phyloP scores from a whole-genome alignment of 805 yeast species.

The Suhomyces canberraensis region DNA sequence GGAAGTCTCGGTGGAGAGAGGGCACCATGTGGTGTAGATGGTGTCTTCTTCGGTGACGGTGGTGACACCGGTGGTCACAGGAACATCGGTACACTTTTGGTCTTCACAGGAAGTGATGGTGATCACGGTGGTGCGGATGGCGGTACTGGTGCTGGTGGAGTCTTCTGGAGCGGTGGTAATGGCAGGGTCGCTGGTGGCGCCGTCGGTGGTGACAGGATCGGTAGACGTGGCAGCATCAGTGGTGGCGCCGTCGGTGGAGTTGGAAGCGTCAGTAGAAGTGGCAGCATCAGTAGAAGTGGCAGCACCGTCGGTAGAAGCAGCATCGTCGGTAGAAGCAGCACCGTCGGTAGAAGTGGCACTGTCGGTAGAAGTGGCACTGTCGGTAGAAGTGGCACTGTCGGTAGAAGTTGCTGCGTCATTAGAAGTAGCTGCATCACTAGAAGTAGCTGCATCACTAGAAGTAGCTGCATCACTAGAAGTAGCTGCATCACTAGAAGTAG shows the following conservation, averaged over 20 bases:
- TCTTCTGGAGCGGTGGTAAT: conserved; percentile 13
- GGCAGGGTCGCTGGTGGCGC: conserved; percentile 27
- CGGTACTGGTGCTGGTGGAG: conserved; percentile 1
- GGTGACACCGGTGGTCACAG: conserved; percentile 33
- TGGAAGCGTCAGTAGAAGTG: conserved; percentile 3
- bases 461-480: too few species aligned
- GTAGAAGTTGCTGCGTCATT: too few species aligned
- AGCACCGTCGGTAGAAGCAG: too few species aligned
- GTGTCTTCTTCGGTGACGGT: conserved; percentile 25
- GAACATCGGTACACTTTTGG: conserved; percentile 21
- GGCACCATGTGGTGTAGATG: conserved; percentile 10
- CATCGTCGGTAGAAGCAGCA: too few species aligned
- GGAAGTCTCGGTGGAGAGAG: conserved; percentile 5
- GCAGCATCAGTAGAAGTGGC: too few species aligned
- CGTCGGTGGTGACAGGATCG: conserved; percentile 17
- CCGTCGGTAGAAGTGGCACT: too few species aligned
- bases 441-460: too few species aligned
- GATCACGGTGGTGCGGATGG: conserved; percentile 14
- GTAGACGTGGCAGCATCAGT: background rate
- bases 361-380: too few species aligned
- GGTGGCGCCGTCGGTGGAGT: too few species aligned
- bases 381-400: too few species aligned
- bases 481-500: too few species aligned
- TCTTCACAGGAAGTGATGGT: conserved; percentile 34
- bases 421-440: too few species aligned